Base-by-base conservation (phyloP, 2,329 filamentous ascomycete species). In the Paecilomyces niveus region DNA sequence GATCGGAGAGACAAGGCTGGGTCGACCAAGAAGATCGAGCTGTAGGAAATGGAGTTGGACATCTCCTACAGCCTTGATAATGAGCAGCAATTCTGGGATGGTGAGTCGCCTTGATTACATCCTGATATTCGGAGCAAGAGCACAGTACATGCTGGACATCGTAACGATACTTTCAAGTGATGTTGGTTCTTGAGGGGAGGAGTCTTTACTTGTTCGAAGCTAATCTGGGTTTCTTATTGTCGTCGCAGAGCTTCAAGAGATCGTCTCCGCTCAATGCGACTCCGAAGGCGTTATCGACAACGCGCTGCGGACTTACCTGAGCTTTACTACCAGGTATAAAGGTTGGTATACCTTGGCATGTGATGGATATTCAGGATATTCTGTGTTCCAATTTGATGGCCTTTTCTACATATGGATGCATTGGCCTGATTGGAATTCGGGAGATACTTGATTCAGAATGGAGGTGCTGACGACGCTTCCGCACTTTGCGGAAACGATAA, bases 61-160 rank as follows among this genome's bases (percentile, higher is more conserved):
- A 83, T 83, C 70, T 83, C 82, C 67, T 83, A 85, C 74, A 82
- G 81, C 70, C 82, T 90, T 74, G 88, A 92, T 76, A 87, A 85
- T 74, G 90, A 91, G 78, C 84, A 91, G 74, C 87, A 92, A 76
- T 92, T 96, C 78, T 97, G 92, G 93, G 82, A 87, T 76, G 89
- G 92, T 96, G 74, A 73, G 83, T 71, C 35, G 15, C 15, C 35
- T 60, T 26, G 65, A 65, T 74, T 70, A 56, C 67, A 65, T 67
- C 60, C 61, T 62, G 64, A 57, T 61, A 53, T 56, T 33, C 45
- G 22, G n/a, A 54, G 54, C 39, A 21, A 45, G 35, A 39, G 54
- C 49, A 29, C 26, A 7, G 26, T 5, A 29, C 26, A 29, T 29
- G 26, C 26, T 29, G 50, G 50, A 29, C n/a, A 10, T 52, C 21